Evolutionary conservation across 169 alveolate genomes (phyloP).

Genomic region (Cryptosporidium bovis): DNA sequence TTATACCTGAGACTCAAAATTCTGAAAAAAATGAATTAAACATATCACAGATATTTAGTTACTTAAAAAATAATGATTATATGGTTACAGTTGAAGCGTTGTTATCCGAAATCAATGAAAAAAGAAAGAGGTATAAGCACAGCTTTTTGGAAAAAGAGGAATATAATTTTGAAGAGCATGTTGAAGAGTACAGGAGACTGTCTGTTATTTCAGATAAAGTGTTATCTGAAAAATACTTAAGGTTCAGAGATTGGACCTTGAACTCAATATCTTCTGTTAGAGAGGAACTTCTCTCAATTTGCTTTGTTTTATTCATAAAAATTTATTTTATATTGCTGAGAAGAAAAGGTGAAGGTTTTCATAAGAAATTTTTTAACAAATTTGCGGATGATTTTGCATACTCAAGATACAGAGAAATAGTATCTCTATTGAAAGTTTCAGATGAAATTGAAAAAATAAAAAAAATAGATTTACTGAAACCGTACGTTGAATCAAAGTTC

Average conservation of each 20-base stretch:
- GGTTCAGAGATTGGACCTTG: constrained; percentile 53
- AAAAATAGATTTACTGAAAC: constrained; percentile 17
- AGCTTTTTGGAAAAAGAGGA: background rate
- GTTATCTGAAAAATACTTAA: constrained; percentile 25
- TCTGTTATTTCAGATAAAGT: background rate
- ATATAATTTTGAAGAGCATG: background rate
- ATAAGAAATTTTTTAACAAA: constrained; percentile 24
- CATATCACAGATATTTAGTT: constrained; percentile 19
- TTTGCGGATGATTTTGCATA: constrained; percentile 35
- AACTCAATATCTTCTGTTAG: constrained; percentile 29
- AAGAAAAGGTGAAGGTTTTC: background rate
- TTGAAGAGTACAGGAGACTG: background rate
- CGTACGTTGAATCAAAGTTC: constrained; percentile 27
- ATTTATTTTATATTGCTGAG: constrained; percentile 16
- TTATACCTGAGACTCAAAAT: constrained; percentile 44
- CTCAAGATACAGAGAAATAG: constrained; percentile 28
- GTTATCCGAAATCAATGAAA: constrained; percentile 24
- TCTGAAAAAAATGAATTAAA: constrained; percentile 9
- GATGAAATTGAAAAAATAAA: constrained; percentile 9
- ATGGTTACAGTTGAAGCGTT: constrained; percentile 20
- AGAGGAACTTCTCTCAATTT: constrained; percentile 42
- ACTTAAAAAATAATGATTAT: constrained; percentile 50
- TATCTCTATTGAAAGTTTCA: constrained; percentile 4
- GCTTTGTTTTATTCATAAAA: constrained; percentile 34
- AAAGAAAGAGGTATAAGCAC: background rate